Evolutionary conservation across 225 moss, liverwort and hornwort genomes (phyloP), one percentile per base, ranked within the genome.

Genomic region (Physcomitrellopsis africana): DNA sequence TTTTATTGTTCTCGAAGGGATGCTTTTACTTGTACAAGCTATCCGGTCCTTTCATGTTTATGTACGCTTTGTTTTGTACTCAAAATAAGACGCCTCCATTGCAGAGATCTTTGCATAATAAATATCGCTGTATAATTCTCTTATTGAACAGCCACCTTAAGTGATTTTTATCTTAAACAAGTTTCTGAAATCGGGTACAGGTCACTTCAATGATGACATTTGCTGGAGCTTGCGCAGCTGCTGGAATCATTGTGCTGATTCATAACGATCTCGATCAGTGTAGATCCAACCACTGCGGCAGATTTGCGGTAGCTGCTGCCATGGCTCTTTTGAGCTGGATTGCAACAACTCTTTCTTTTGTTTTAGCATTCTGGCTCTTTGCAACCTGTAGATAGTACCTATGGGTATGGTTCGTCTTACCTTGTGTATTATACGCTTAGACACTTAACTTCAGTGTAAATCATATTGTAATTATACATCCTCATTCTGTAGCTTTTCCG

Each of bases 311-410:
- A 73, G 85, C 92, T 78, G 76, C 86, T 6, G 92, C 92, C 26
- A 92, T 92, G 92, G 92, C 92, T 22, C 90, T 90, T 73, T 79
- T 92, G 79, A 92, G 88, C 68, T 92, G 92, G 92, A 70, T 81
- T 63, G 49, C 85, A 77, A 88, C 86, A 42, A 74, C 86, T 59
- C 22, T 92, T 23, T 90, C 92, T 69, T 92, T 92, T 68, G 86
- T 92, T 59, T 86, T 90, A 67, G 86, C 92, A 46, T 92, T 92
- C 70, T 90, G 90, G 90, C 84, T 92, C 69, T 81, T 92, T 55
- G 86, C 90, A 73, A 84, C 86, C 56, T 79, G 82, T 75, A 86
- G 90, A 68, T 90, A 85, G 79, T 51, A 47, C 69, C 48, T 58
- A 16, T 71, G 54, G 48, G 7, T 75, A 18, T 61, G 76, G 73